phyloP scores from a whole-genome alignment of 805 yeast genomes.

The Saturnispora besseyi region DNA sequence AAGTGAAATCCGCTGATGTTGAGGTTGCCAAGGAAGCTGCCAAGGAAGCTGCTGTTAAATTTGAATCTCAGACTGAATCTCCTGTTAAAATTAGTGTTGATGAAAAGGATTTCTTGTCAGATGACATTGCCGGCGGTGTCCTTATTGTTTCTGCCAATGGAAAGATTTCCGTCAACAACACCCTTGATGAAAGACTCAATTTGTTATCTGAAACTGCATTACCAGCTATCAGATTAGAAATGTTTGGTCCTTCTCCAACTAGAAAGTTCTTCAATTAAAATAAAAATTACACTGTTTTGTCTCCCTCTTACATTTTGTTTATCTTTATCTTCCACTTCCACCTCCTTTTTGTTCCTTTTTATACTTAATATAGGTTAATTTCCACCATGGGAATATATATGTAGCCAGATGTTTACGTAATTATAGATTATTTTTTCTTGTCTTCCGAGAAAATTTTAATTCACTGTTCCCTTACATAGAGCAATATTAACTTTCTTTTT shows the following conservation, averaged over 20 bases:
- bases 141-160: constrained; percentile 61
- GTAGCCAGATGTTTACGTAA: not conserved
- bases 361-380: not conserved
- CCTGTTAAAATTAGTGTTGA: constrained; percentile 48
- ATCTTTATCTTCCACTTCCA: not conserved
- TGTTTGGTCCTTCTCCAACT: constrained; percentile 75
- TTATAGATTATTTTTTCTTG: not conserved
- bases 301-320: not conserved
- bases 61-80: constrained; percentile 52
- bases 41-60: constrained; percentile 52
- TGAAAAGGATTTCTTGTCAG: constrained; percentile 48
- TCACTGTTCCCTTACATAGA: too few species aligned
- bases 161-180: constrained; percentile 83
- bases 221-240: constrained; percentile 85
- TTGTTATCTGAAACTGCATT: constrained; percentile 75
- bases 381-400: not conserved
- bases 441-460: too few species aligned
- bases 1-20: constrained; percentile 60
- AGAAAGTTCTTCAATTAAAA: constrained; percentile 84
- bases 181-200: constrained; percentile 88
- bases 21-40: constrained; percentile 51
- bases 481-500: too few species aligned
- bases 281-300: constrained; percentile 1
- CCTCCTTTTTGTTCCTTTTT: not conserved
- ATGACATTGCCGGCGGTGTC: constrained; percentile 78